Conservation (phyloP, 2,329 filamentous ascomycete genomes). For the Penicillium sp. region DNA sequence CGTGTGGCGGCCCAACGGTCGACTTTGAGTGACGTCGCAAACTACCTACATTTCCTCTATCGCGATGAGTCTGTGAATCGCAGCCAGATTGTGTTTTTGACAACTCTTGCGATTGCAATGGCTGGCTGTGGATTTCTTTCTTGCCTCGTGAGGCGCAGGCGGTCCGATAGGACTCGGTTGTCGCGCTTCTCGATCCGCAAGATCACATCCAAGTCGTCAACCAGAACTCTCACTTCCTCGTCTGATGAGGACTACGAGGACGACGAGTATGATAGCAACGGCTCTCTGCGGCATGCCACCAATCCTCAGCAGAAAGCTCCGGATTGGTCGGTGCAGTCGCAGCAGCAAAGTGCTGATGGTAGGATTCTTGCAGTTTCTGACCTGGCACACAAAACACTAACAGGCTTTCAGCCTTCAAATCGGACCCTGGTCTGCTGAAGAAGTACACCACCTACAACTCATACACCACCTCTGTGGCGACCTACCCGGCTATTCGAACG, state of each 20-base stretch:
- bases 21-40: conserved; percentile 18
- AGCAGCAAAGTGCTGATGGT: conserved; percentile 32
- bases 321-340: conserved; percentile 25
- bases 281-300: conserved; percentile 30
- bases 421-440: conserved; percentile 76
- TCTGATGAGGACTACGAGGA: conserved; percentile 40
- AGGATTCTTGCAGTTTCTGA: conserved; percentile 2
- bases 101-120: conserved; percentile 36
- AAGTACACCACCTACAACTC: conserved; percentile 69
- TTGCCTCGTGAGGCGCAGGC: conserved; percentile 26
- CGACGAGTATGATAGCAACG: conserved; percentile 37
- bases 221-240: conserved; percentile 29
- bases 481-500: conserved; percentile 73
- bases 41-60: conserved; percentile 19
- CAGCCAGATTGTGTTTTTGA: conserved; percentile 31
- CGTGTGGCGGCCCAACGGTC: conserved; percentile 18
- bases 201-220: conserved; percentile 24
- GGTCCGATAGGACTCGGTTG: conserved; percentile 10
- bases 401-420: conserved; percentile 37
- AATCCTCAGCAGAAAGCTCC: conserved; percentile 18
- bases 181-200: conserved; percentile 14
- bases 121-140: conserved; percentile 36
- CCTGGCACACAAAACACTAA: conserved; percentile 7
- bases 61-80: conserved; percentile 31
- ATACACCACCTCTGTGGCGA: conserved; percentile 68